Evolutionary conservation across 2,329 filamentous ascomycete species (phyloP).

Genomic region (Neospermospora avenae): DNA sequence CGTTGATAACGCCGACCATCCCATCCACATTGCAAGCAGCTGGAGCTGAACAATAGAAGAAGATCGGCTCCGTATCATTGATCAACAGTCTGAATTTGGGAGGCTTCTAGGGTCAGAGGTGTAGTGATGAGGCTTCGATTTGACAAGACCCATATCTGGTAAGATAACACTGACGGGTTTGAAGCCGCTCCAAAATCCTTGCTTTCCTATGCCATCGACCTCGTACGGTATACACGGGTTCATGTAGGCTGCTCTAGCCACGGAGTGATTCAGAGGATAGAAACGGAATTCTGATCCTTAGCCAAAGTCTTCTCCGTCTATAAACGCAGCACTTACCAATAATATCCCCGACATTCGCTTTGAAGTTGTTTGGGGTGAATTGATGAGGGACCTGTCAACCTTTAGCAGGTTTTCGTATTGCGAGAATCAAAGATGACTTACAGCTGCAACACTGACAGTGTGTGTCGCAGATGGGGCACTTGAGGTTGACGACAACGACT

Average conservation of each 20-base stretch:
- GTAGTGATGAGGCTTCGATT: background rate
- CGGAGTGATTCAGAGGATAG: conserved; percentile 60
- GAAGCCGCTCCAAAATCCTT: conserved; percentile 54
- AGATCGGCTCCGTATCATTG: conserved; percentile 62
- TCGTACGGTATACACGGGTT: conserved; percentile 61
- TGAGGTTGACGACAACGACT: conserved; percentile 9
- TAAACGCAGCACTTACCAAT: conserved; percentile 38
- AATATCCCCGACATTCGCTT: conserved; percentile 45
- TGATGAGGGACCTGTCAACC: conserved; percentile 23
- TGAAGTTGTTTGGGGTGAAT: conserved; percentile 38
- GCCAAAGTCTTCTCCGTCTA: background rate
- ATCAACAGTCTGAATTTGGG: conserved; percentile 45
- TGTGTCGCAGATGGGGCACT: conserved; percentile 27
- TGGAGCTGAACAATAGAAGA: conserved; percentile 67
- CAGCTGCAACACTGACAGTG: conserved; percentile 33
- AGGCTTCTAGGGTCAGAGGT: conserved; percentile 19
- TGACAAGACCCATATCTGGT: conserved; percentile 38
- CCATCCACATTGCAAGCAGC: conserved; percentile 59
- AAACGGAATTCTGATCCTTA: conserved; percentile 49
- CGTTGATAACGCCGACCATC: conserved; percentile 77
- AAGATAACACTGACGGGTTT: conserved; percentile 42
- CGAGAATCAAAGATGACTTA: conserved; percentile 21
- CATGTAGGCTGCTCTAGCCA: conserved; percentile 57
- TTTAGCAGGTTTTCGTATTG: conserved; percentile 6
- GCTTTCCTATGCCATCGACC: conserved; percentile 44